Base-by-base conservation (phyloP, 495 filamentous ascomycete genomes). In the Parmelia sp. region DNA sequence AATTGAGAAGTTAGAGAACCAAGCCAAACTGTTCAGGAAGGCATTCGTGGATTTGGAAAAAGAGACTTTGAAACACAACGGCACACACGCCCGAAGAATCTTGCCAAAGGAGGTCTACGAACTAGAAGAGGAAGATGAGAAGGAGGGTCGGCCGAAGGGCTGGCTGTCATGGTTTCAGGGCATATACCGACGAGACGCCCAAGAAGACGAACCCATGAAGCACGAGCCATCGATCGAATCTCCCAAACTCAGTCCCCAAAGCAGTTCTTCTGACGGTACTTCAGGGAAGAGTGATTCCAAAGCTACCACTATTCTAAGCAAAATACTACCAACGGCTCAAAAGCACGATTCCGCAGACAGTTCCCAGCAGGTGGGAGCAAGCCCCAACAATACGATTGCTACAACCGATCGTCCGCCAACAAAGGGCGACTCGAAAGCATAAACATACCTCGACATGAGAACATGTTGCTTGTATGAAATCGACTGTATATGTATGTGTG, bases 1-100 rank as follows among this genome's bases (percentile, higher is more conserved):
- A 56, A 79, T 94, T 36, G 80, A 77, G 37, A 87, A 88, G 68
- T 73, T 91, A 9, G 85, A 88, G 70, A 78, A 88, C 62, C 80
- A 79, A 0, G 85, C 90, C 65, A 83, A 78, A 71, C 74, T 76
- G 23, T 79, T 83, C 21, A 74, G 80, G 29, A 80, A 77, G 61
- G 80, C 87, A 53, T 73, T 92, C n/a, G 74, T 84, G 17, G 78
- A 79, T 23, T 72, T 93, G 61, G 90, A 91, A 71, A 85, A 87
- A 63, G 87, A 88, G 61, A 66, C 91, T 61, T 73, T 89, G 61
- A 72, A 71, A 8, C 80, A 79, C 65, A 73, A 75, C 33, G 63
- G 64, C 33, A 42, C 27, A 21, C 73, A 71, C 44, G 65, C 71
- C 3, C 67, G 74, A 14, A 72, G 76, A 9, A 81, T 83, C 31